Base-by-base conservation (phyloP, 495 filamentous ascomycete genomes). In the Penicillium bialowiezense region DNA sequence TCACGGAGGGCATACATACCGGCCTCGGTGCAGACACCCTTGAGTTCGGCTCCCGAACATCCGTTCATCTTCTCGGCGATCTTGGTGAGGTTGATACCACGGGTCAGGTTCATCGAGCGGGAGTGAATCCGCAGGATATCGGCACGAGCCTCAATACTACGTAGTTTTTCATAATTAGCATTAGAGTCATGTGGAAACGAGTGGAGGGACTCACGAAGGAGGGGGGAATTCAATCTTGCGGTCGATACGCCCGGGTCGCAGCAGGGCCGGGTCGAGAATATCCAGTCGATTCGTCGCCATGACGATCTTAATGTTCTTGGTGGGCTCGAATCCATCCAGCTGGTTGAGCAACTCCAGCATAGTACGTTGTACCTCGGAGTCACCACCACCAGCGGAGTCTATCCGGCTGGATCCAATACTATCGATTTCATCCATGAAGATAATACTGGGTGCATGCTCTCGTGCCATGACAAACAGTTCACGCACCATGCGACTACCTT, bases 371-470 rank as follows among this genome's bases (percentile, higher is more conserved):
- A 99, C 93, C 70, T 99, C 93, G n/a, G 91, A 96, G 64, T 99
- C 93, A 60, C 95, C 93, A 32, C 90, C 91, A 12, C 89, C 91
- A 41, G 87, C 91, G 1, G 91, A 91, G 56, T 99, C 93, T 52
- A 99, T 95, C 57, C 93, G 88, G 39, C 90, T 95, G 6, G 90
- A 96, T 26, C 95, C 93, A 73, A 99, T 99, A 50, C 89, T 95
- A 70, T 99, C 93, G 73, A 99, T 97, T 68, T 99, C 93, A 73
- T 99, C 93, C 92, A 99, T 99, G 77, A 99, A 99, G 70, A 99
- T 99, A 66, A 99, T 99, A 61, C 89, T 95, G n/a, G 93, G 93
- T 1, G 93, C 95, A 62, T 99, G 95, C 69, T 99, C 93, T 64
- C 93, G 81, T 14, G 93, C 93, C 93, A 99, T 99, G 62, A 97